phyloP scores from a whole-genome alignment of 2,329 filamentous ascomycete genomes.

The Scortechinia acanthostroma region DNA sequence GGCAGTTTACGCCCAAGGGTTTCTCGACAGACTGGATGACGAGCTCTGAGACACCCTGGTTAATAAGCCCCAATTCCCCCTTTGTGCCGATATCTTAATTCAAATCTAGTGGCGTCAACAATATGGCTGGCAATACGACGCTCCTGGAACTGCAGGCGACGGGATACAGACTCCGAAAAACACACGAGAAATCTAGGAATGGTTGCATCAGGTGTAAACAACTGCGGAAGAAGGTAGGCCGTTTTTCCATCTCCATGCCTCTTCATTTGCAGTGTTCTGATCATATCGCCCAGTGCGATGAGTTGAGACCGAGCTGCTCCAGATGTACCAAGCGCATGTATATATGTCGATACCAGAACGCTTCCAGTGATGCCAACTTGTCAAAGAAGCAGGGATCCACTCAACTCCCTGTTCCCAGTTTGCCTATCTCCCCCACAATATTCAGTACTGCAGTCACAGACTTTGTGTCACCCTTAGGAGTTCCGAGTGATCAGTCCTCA shows the following conservation, averaged over 20 bases:
- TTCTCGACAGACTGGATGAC: too few relatives aligned
- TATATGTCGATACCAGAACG: slow-evolving; percentile 15
- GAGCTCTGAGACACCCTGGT: too few relatives aligned
- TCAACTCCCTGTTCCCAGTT: slow-evolving; percentile 5
- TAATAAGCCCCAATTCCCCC: too few relatives aligned
- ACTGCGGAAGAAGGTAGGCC: slow-evolving; percentile 21
- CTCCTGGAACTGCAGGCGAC: not conserved
- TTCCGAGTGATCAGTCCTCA: slow-evolving; percentile 6
- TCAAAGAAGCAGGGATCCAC: slow-evolving; percentile 4
- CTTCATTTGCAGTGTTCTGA: slow-evolving; percentile 7
- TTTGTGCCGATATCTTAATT: too few relatives aligned
- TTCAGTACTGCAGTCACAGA: not conserved
- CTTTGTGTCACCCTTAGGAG: not conserved
- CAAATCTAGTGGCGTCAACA: too few relatives aligned
- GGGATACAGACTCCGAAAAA: slow-evolving; percentile 9
- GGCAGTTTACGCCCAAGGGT: too few relatives aligned
- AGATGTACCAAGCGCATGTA: slow-evolving; percentile 18
- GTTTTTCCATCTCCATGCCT: not conserved
- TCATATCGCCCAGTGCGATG: slow-evolving; percentile 18
- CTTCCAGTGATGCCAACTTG: slow-evolving; percentile 3
- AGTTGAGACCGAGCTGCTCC: slow-evolving; percentile 19
- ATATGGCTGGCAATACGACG: not conserved
- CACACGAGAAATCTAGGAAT: slow-evolving; percentile 21
- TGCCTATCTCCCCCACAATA: slow-evolving; percentile 1
- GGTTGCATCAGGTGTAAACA: slow-evolving; percentile 22